phyloP scores from a whole-genome alignment of 1,284 basidiomycete genomes.

The Phellinidium pouzarii region DNA sequence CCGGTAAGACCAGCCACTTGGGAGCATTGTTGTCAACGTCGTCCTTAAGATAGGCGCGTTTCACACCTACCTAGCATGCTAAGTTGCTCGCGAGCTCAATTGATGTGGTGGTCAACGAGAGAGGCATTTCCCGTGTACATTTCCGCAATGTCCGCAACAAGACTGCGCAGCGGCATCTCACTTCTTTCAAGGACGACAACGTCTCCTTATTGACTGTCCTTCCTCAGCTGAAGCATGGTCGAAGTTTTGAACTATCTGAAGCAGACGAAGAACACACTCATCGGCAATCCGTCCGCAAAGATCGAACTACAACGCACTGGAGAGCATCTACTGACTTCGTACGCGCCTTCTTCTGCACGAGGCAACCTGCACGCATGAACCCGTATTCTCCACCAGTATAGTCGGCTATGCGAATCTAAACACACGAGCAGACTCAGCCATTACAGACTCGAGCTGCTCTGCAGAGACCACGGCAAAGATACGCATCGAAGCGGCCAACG shows the following conservation, averaged over 20 bases:
- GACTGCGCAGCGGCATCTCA: not conserved
- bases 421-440: not conserved
- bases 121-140: not conserved
- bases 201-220: not conserved
- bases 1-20: slow-evolving; percentile 93
- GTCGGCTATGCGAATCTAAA: slow-evolving; percentile 15
- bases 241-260: slow-evolving; percentile 36
- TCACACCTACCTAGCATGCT: not conserved
- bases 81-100: not conserved
- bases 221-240: slow-evolving; percentile 4
- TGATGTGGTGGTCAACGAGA: not conserved
- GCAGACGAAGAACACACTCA: slow-evolving; percentile 62
- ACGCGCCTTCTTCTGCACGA: not conserved
- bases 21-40: not conserved
- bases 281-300: slow-evolving; percentile 70
- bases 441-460: slow-evolving; percentile 7
- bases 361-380: not conserved
- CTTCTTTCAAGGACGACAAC: not conserved
- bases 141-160: not conserved
- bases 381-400: slow-evolving; percentile 9
- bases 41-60: not conserved
- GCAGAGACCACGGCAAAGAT: slow-evolving; percentile 39
- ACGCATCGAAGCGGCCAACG: slow-evolving; percentile 64
- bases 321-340: slow-evolving; percentile 11
- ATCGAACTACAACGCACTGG: slow-evolving; percentile 29